Evolutionary conservation across 1,139 yeast species (phyloP).

Genomic region (Suhomyces choctaworum): DNA sequence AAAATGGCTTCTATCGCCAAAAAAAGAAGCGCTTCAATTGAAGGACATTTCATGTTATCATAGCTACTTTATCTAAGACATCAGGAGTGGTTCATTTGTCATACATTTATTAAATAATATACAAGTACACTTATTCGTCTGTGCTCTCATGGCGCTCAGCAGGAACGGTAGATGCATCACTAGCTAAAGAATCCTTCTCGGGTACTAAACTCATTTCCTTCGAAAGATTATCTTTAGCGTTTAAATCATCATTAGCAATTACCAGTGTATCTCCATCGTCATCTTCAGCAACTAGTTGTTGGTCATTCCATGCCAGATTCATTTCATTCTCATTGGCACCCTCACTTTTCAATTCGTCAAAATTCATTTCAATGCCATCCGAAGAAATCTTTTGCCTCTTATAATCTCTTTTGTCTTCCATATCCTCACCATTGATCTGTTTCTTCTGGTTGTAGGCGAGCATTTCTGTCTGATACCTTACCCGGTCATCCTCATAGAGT

Average conservation of each 20-base stretch:
- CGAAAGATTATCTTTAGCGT: too few relatives aligned
- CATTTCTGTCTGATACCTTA: slow-evolving; percentile 75
- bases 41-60: too few relatives aligned
- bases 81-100: too few relatives aligned
- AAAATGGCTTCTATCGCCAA: slow-evolving; percentile 69
- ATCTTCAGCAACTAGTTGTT: slow-evolving; percentile 2
- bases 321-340: slow-evolving; percentile 6
- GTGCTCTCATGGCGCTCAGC: too few relatives aligned
- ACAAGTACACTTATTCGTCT: too few relatives aligned
- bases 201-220: too few relatives aligned
- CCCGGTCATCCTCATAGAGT: slow-evolving; percentile 76
- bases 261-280: neutral
- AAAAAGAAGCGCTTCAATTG: slow-evolving; percentile 50
- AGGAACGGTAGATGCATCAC: too few relatives aligned
- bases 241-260: neutral
- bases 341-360: slow-evolving; percentile 10
- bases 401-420: slow-evolving; percentile 12
- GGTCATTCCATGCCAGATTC: slow-evolving; percentile 6
- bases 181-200: too few relatives aligned
- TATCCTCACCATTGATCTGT: slow-evolving; percentile 13
- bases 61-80: too few relatives aligned
- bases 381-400: slow-evolving; percentile 17
- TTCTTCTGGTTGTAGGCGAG: slow-evolving; percentile 54
- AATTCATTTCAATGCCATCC: slow-evolving; percentile 9
- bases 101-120: too few relatives aligned